These are phyloP conservation scores for Myxozyma mucilagina DNA, from an alignment of 805 yeast genomes.

Conservation along the genomic window DNA sequence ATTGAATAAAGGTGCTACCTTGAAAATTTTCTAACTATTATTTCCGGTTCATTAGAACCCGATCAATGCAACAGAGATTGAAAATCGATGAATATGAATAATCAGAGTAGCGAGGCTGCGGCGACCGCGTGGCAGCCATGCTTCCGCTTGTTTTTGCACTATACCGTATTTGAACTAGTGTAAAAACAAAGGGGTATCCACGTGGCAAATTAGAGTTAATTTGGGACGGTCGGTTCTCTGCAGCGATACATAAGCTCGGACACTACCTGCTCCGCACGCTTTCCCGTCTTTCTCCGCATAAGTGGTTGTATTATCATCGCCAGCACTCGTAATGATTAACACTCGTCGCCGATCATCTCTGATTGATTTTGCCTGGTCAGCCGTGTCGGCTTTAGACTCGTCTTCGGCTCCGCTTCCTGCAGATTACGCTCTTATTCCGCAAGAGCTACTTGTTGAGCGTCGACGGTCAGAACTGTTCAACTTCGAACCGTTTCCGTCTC, in stretches of 20 bases:
- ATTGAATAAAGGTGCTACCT: neutral
- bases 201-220: constrained; percentile 3
- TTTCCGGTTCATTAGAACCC: no score
- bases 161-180: neutral
- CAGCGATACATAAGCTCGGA: constrained; percentile 1
- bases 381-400: constrained; percentile 6
- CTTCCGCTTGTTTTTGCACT: neutral
- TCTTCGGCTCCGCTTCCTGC: constrained; percentile 8
- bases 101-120: constrained; percentile 6
- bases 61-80: neutral
- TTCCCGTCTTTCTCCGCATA: neutral
- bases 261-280: neutral
- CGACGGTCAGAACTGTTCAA: constrained; percentile 9
- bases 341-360: constrained; percentile 15
- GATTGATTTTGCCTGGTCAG: constrained; percentile 27
- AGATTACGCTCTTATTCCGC: neutral
- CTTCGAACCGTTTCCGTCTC: constrained; percentile 3
- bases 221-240: neutral
- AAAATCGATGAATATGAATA: neutral
- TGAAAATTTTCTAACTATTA: no score
- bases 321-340: neutral
- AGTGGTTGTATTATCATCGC: neutral
- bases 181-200: neutral
- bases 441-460: constrained; percentile 10
- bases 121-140: constrained; percentile 16